A percentile compares a stretch with the other conserved stretches of the same genome.
phyloP scores from a whole-genome alignment of 805 yeast species.

The Lipomyces lipofer region DNA sequence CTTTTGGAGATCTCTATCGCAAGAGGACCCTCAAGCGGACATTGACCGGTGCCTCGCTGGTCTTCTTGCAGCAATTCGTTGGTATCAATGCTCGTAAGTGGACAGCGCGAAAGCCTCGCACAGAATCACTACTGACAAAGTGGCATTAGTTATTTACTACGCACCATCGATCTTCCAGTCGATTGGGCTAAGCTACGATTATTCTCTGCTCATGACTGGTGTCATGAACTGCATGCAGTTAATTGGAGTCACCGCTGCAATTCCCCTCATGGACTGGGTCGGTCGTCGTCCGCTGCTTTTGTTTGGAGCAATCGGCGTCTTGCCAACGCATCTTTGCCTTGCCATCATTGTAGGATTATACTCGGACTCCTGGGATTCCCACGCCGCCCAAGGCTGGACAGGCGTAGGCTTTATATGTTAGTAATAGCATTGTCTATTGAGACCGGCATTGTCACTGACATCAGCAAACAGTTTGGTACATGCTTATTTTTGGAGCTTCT shows the following conservation, averaged over 20 bases:
- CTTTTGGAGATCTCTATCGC: neutral
- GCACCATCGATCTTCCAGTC: constrained; percentile 48
- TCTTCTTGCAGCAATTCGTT: constrained; percentile 11
- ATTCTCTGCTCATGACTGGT: constrained; percentile 46
- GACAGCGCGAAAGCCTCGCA: neutral
- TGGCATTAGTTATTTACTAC: constrained; percentile 49
- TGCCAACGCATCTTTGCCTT: constrained; percentile 42
- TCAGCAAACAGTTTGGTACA: too few relatives aligned
- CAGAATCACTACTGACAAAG: too few relatives aligned
- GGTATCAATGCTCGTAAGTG: constrained; percentile 4
- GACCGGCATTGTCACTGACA: too few relatives aligned
- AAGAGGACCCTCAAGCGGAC: constrained; percentile 7
- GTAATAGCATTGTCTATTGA: too few relatives aligned
- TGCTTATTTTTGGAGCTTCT: constrained; percentile 31
- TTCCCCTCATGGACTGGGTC: constrained; percentile 52
- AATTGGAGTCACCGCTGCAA: constrained; percentile 56
- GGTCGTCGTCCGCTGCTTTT: constrained; percentile 68
- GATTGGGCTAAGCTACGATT: constrained; percentile 51
- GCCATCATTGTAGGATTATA: constrained; percentile 42
- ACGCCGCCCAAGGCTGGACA: neutral
- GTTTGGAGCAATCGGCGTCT: constrained; percentile 64
- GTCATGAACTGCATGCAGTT: constrained; percentile 47
- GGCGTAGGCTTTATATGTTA: too few relatives aligned
- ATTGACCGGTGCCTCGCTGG: constrained; percentile 9
- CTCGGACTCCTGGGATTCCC: constrained; percentile 9